phyloP scores from a whole-genome alignment of 495 filamentous ascomycete species.

The Aspergillus heteromorphus region DNA sequence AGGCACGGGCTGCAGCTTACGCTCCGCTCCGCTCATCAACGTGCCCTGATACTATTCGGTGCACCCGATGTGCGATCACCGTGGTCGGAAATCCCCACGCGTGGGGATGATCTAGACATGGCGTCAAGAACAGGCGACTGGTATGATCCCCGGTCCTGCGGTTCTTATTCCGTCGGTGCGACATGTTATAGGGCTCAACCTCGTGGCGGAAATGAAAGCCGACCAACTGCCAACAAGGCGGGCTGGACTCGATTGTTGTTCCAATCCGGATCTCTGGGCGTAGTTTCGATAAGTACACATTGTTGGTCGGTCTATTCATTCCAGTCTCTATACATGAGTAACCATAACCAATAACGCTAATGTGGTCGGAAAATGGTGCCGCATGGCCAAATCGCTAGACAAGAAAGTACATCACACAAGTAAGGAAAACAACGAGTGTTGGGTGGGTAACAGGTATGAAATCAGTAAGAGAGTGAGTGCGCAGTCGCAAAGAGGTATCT shows the following conservation, averaged over 20 bases:
- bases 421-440: slow-evolving; percentile 23
- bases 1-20: neutral
- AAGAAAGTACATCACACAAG: too few species aligned
- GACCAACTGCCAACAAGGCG: neutral
- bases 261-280: neutral
- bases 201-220: neutral
- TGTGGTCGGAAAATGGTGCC: neutral
- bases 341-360: neutral
- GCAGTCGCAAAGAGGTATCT: slow-evolving; percentile 5
- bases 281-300: neutral
- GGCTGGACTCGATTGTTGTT: neutral
- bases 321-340: neutral
- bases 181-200: neutral
- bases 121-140: neutral
- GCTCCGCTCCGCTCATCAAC: neutral
- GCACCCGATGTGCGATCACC: neutral
- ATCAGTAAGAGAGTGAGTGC: neutral
- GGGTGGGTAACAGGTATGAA: neutral
- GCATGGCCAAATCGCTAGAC: neutral
- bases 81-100: neutral
- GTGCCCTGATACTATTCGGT: neutral
- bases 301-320: neutral
- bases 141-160: neutral
- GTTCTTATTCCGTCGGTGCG: neutral
- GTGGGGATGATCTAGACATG: neutral